Percentiles rank a stretch among this genome's conserved stretches.
These are phyloP conservation scores for Colletotrichum endophyticum DNA, from an alignment of 2,329 filamentous ascomycete species.

Conservation along the genomic window DNA sequence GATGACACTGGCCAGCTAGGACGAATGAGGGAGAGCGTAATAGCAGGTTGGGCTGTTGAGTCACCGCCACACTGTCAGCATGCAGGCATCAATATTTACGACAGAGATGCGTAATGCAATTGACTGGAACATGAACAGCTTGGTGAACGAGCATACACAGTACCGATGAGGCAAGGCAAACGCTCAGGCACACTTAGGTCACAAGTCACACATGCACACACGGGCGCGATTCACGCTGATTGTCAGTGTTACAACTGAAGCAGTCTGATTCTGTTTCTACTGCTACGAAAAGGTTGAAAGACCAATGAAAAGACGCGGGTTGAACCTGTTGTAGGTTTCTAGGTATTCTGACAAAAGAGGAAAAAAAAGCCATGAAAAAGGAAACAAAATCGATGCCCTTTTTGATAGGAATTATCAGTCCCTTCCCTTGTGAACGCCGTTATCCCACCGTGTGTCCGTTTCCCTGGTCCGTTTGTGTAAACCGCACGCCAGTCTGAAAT, in stretches of 20 bases:
- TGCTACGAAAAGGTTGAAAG: neutral
- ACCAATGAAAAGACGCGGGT: neutral
- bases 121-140: neutral
- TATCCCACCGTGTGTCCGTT: neutral
- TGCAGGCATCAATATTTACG: neutral
- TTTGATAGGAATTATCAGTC: neutral
- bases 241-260: neutral
- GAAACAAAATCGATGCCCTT: neutral
- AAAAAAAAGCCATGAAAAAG: neutral
- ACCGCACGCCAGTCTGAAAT: neutral
- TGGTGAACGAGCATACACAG: neutral
- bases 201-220: neutral
- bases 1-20: neutral
- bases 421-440: neutral
- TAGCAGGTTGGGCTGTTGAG: neutral
- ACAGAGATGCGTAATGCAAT: neutral
- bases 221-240: neutral
- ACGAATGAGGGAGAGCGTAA: neutral
- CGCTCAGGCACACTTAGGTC: neutral
- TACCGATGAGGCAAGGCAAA: neutral
- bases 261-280: neutral
- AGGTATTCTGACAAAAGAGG: conserved; percentile 6
- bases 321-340: neutral
- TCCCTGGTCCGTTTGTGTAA: neutral
- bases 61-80: neutral